A percentile compares a stretch with the other conserved stretches of the same genome.
These are phyloP conservation scores for Fusarium piperis DNA, from an alignment of 2,329 filamentous ascomycete genomes.

Conservation along the genomic window DNA sequence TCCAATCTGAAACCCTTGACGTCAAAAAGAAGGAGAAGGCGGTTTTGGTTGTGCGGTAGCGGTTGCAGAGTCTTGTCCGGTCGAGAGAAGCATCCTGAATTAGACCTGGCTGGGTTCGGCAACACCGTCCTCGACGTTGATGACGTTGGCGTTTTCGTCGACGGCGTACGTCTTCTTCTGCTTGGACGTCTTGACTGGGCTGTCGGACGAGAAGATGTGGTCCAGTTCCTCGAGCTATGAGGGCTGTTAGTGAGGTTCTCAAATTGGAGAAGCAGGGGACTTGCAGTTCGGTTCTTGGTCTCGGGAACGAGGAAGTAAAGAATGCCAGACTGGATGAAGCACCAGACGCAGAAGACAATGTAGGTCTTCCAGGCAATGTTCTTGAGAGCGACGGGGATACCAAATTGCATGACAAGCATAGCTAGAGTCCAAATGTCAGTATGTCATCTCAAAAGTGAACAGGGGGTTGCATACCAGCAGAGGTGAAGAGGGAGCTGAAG, in stretches of 20 bases:
- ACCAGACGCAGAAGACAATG: conserved; percentile 60
- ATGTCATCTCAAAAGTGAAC: neutral
- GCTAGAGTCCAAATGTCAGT: conserved; percentile 3
- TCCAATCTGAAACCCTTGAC: neutral
- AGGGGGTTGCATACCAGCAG: conserved; percentile 42
- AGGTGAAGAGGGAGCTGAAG: conserved; percentile 56
- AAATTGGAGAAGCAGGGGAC: neutral
- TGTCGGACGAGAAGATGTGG: conserved; percentile 33
- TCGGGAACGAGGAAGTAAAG: conserved; percentile 63
- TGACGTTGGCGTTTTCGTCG: neutral
- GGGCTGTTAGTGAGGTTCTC: neutral
- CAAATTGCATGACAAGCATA: conserved; percentile 53
- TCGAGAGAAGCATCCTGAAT: neutral
- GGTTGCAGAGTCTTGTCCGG: neutral
- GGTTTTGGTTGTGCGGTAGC: neutral
- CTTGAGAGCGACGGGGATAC: conserved; percentile 57
- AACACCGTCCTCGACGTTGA: neutral
- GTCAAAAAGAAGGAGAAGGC: neutral
- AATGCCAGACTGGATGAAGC: conserved; percentile 50
- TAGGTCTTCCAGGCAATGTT: conserved; percentile 65
- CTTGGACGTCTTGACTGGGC: conserved; percentile 32
- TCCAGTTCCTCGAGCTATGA: conserved; percentile 39
- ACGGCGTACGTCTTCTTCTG: conserved; percentile 1
- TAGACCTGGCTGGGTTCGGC: neutral
- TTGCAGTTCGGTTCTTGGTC: conserved; percentile 57